Evolutionary conservation across 2,329 filamentous ascomycete genomes (phyloP).

Genomic region (Colletotrichum kahawae): DNA sequence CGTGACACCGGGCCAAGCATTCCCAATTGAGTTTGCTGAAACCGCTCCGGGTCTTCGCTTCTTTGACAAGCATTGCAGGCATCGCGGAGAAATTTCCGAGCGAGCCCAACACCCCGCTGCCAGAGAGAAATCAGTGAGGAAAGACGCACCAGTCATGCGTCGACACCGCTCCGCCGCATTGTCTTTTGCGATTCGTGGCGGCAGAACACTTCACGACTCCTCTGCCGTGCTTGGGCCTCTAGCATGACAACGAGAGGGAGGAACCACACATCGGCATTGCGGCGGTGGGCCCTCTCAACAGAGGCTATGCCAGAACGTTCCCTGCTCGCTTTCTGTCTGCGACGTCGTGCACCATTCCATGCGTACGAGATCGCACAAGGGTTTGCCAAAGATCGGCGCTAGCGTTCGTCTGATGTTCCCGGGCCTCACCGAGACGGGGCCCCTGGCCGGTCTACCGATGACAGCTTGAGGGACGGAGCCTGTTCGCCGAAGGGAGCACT

Average conservation of each 20-base stretch:
- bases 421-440: slow-evolving; percentile 8
- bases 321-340: slow-evolving; percentile 11
- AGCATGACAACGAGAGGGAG: not conserved
- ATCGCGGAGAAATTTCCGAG: slow-evolving; percentile 12
- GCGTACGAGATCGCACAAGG: slow-evolving; percentile 6
- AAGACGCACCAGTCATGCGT: slow-evolving; percentile 5
- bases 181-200: slow-evolving; percentile 1
- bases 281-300: not conserved
- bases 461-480: slow-evolving; percentile 6
- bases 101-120: not conserved
- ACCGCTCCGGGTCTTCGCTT: slow-evolving; percentile 6
- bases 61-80: slow-evolving; percentile 16
- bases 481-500: not conserved
- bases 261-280: slow-evolving; percentile 9
- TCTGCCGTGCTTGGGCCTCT: slow-evolving; percentile 3
- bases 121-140: not conserved
- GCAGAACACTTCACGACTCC: not conserved
- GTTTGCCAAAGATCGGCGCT: slow-evolving; percentile 11
- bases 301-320: slow-evolving; percentile 6
- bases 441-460: slow-evolving; percentile 11
- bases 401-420: slow-evolving; percentile 18
- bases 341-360: slow-evolving; percentile 5
- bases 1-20: slow-evolving; percentile 18
- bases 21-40: slow-evolving; percentile 18
- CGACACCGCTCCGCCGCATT: slow-evolving; percentile 6